These are phyloP conservation scores for Solanum chmielewskii DNA, from an alignment of 257 asterid genomes.

Conservation along the genomic window DNA sequence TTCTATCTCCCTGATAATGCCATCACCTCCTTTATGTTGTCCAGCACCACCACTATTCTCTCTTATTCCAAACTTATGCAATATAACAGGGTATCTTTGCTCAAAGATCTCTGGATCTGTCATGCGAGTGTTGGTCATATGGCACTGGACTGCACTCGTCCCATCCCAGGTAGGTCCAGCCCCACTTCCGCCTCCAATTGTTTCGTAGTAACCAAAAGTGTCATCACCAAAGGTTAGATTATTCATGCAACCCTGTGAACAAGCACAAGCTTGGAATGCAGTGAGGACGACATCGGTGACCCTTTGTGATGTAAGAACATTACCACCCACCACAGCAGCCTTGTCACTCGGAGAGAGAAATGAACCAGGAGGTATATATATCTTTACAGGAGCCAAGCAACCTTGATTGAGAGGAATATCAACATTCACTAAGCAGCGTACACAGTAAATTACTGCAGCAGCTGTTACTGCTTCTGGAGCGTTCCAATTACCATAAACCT, in stretches of 20 bases:
- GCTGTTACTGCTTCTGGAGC: slow-evolving; percentile 98
- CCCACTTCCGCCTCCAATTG: slow-evolving; percentile 92
- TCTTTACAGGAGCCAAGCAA: slow-evolving; percentile 85
- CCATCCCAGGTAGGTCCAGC: slow-evolving; percentile 94
- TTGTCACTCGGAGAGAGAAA: slow-evolving; percentile 86
- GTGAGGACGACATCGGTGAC: slow-evolving; percentile 82
- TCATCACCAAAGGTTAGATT: slow-evolving; percentile 84
- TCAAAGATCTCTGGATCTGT: slow-evolving; percentile 95
- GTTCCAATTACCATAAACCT: slow-evolving; percentile 96
- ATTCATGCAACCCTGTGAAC: slow-evolving; percentile 98
- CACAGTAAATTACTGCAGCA: slow-evolving; percentile 91
- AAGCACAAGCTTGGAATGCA: slow-evolving; percentile 89
- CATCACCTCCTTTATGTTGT: slow-evolving; percentile 73
- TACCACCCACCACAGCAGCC: slow-evolving; percentile 97
- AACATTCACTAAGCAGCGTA: slow-evolving; percentile 75
- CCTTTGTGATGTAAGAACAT: slow-evolving; percentile 89
- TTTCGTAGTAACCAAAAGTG: slow-evolving; percentile 85
- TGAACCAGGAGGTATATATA: slow-evolving; percentile 66
- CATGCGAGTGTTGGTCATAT: slow-evolving; percentile 98
- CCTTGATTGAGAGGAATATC: slow-evolving; percentile 97
- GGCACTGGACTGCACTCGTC: slow-evolving; percentile 94
- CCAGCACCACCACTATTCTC: slow-evolving; percentile 86
- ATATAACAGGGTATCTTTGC: slow-evolving; percentile 83
- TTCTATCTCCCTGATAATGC: slow-evolving; percentile 79
- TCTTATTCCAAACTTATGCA: slow-evolving; percentile 67